Evolutionary conservation across 2,329 filamentous ascomycete species (phyloP).

Genomic region (Neurospora crassa): DNA sequence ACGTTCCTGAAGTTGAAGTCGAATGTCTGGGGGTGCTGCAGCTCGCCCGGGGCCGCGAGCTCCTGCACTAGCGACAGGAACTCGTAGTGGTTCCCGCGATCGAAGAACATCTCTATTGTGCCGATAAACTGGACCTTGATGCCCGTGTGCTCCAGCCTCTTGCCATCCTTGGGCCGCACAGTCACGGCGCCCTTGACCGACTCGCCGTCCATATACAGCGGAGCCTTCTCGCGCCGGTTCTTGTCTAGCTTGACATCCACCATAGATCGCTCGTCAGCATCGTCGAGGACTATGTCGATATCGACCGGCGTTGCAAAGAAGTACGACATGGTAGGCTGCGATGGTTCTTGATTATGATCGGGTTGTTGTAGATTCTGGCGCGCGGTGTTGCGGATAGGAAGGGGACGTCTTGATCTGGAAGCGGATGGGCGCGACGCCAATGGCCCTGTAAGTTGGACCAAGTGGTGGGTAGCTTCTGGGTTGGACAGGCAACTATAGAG

Average conservation of each 20-base stretch:
- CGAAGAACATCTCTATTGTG: conserved; percentile 99
- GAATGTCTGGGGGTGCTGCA: conserved; percentile 97
- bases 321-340: conserved; percentile 59
- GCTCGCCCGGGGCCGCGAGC: conserved; percentile 89
- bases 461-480: background rate
- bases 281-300: conserved; percentile 96
- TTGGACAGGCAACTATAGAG: background rate
- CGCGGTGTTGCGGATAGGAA: background rate
- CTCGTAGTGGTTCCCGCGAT: conserved; percentile 98
- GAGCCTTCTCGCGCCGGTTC: conserved; percentile 92
- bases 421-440: background rate
- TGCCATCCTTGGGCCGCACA: conserved; percentile 93
- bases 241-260: conserved; percentile 98
- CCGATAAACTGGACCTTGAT: conserved; percentile 99
- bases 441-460: background rate
- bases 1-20: conserved; percentile 99
- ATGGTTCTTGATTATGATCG: background rate
- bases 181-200: conserved; percentile 96
- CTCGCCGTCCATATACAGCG: conserved; percentile 95
- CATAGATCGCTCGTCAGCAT: conserved; percentile 86
- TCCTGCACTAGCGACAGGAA: conserved; percentile 96
- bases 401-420: background rate
- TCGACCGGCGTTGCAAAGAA: conserved; percentile 98
- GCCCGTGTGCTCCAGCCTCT: conserved; percentile 92
- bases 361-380: background rate